Evolutionary conservation across 805 yeast genomes (phyloP).

Genomic region (Sugiyamaella qingdaonensis): DNA sequence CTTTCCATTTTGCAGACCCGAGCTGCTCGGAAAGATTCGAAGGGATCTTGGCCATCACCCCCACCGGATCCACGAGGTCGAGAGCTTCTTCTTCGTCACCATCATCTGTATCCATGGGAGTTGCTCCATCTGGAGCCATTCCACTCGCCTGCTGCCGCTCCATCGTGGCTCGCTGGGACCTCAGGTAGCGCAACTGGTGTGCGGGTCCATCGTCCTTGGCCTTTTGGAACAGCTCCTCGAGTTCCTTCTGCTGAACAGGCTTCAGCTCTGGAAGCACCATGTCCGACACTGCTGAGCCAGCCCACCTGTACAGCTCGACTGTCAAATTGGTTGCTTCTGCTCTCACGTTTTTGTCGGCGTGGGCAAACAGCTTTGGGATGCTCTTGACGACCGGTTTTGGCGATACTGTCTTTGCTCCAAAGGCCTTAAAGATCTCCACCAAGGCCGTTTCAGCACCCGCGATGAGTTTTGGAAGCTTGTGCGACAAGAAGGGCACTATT

Average conservation of each 20-base stretch:
- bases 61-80: slow-evolving; percentile 66
- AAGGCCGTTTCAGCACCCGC: slow-evolving; percentile 61
- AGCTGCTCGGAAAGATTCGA: slow-evolving; percentile 52
- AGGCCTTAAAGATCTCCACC: slow-evolving; percentile 49
- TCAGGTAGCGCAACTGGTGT: slow-evolving; percentile 52
- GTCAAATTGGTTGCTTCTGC: slow-evolving; percentile 68
- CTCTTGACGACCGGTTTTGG: slow-evolving; percentile 54
- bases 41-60: slow-evolving; percentile 64
- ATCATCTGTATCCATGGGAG: slow-evolving; percentile 29
- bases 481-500: slow-evolving; percentile 55
- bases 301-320: slow-evolving; percentile 67
- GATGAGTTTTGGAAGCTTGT: slow-evolving; percentile 73
- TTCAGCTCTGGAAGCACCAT: slow-evolving; percentile 67
- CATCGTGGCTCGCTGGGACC: slow-evolving; percentile 47
- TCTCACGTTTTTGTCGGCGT: slow-evolving; percentile 84
- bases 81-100: slow-evolving; percentile 56
- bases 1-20: slow-evolving; percentile 79
- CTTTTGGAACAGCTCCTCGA: slow-evolving; percentile 61
- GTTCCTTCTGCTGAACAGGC: slow-evolving; percentile 87
- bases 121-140: slow-evolving; percentile 24
- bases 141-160: slow-evolving; percentile 26
- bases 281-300: slow-evolving; percentile 58
- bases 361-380: slow-evolving; percentile 69
- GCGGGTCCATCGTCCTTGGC: slow-evolving; percentile 34
- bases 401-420: slow-evolving; percentile 59